A percentile compares a stretch with the other conserved stretches of the same genome.
Evolutionary conservation across 129 eudicot genomes (phyloP).

Genomic region (Flaveria trinervia): DNA sequence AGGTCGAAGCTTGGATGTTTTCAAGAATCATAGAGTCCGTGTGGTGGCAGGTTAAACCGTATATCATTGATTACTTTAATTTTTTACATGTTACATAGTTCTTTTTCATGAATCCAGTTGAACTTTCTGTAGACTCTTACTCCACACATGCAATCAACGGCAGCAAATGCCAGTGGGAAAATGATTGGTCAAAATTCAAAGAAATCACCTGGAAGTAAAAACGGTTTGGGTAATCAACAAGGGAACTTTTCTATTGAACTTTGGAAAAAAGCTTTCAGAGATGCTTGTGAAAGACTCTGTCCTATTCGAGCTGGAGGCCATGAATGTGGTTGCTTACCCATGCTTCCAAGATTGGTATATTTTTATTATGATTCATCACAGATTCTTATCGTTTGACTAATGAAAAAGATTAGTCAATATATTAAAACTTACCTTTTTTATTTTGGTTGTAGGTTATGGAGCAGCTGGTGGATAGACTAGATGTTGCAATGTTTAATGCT

Average conservation of each 20-base stretch:
- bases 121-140: conserved; percentile 62
- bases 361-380: background rate
- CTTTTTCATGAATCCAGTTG: background rate
- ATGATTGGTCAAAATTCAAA: conserved; percentile 40
- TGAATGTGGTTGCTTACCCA: conserved; percentile 84
- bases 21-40: conserved; percentile 74
- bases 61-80: background rate
- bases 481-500: conserved; percentile 96
- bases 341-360: conserved; percentile 57
- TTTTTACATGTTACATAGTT: background rate
- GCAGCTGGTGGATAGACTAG: conserved; percentile 87
- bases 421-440: background rate
- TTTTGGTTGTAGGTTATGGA: conserved; percentile 69
- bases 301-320: conserved; percentile 90
- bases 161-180: conserved; percentile 49
- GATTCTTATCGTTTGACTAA: background rate
- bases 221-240: conserved; percentile 65
- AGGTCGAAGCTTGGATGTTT: conserved; percentile 85
- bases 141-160: conserved; percentile 84
- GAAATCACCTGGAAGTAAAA: conserved; percentile 55
- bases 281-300: conserved; percentile 88
- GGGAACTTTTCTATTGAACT: conserved; percentile 70
- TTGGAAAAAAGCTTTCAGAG: conserved; percentile 94
- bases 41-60: conserved; percentile 90
- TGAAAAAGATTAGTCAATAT: background rate